A percentile compares a stretch with the other conserved stretches of the same genome.
Conservation (phyloP, 257 asterid species). For the Solanum chilense region DNA sequence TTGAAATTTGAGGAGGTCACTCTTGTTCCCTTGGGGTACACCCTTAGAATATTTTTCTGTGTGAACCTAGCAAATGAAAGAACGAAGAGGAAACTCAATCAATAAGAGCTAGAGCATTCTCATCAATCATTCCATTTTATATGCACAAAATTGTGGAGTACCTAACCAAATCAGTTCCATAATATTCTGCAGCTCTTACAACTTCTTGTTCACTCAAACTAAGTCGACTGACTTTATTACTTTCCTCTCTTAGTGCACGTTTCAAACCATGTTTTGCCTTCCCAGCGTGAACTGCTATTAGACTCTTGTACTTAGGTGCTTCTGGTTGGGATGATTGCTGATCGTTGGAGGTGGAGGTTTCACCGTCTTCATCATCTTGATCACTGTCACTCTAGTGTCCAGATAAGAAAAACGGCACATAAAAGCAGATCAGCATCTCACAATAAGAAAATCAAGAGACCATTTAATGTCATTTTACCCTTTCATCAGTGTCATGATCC, state of each 20-base stretch:
- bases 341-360: slow-evolving; percentile 6
- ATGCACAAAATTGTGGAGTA: neutral
- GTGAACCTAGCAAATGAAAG: slow-evolving; percentile 47
- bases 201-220: slow-evolving; percentile 80
- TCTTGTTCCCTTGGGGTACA: slow-evolving; percentile 79
- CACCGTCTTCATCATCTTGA: slow-evolving; percentile 38
- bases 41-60: slow-evolving; percentile 64
- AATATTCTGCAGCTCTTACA: slow-evolving; percentile 39
- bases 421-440: neutral
- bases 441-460: neutral
- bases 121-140: neutral
- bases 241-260: slow-evolving; percentile 41
- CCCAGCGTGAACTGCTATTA: slow-evolving; percentile 80
- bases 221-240: slow-evolving; percentile 47
- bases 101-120: neutral
- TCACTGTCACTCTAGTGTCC: slow-evolving; percentile 20
- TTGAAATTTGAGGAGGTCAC: slow-evolving; percentile 79
- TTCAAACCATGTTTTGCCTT: slow-evolving; percentile 57
- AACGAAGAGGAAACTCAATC: neutral
- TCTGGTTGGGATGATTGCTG: slow-evolving; percentile 22
- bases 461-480: slow-evolving; percentile 15
- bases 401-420: neutral
- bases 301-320: slow-evolving; percentile 45
- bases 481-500: slow-evolving; percentile 18
- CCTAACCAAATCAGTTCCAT: slow-evolving; percentile 19